phyloP scores from a whole-genome alignment of 2,329 filamentous ascomycete genomes.

The Rhynchosporium agropyri region DNA sequence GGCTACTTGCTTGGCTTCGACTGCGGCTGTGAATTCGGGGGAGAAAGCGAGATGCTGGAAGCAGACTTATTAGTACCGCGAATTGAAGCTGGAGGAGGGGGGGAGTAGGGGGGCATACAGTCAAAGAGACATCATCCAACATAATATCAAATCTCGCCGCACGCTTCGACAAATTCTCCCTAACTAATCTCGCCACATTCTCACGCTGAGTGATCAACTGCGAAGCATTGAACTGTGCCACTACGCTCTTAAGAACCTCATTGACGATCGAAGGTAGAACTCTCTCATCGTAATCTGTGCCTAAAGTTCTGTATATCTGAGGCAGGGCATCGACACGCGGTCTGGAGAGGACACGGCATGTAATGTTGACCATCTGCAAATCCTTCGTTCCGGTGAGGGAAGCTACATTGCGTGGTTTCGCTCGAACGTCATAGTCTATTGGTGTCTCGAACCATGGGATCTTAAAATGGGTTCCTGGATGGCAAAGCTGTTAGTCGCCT shows the following conservation, averaged over 20 bases:
- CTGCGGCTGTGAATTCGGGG: conserved; percentile 72
- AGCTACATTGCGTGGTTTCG: conserved; percentile 93
- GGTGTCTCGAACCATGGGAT: conserved; percentile 98
- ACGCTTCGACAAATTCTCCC: conserved; percentile 88
- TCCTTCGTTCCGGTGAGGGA: conserved; percentile 98
- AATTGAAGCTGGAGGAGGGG: neutral
- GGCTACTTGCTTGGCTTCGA: conserved; percentile 74
- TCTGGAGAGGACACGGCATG: conserved; percentile 95
- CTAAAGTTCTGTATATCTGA: conserved; percentile 95
- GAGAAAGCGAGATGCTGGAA: conserved; percentile 70
- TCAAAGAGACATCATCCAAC: conserved; percentile 95
- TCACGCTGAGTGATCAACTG: conserved; percentile 99
- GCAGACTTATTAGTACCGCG: neutral
- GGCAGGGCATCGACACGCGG: conserved; percentile 87
- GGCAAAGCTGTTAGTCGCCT: conserved; percentile 27
- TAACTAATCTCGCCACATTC: conserved; percentile 87
- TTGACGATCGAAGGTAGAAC: conserved; percentile 98
- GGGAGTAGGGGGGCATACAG: conserved; percentile 58
- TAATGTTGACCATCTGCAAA: conserved; percentile 99
- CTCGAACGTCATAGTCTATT: conserved; percentile 95
- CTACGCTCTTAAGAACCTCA: conserved; percentile 97
- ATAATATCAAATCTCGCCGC: conserved; percentile 97
- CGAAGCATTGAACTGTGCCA: conserved; percentile 97
- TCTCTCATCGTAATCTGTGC: conserved; percentile 94
- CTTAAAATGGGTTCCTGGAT: conserved; percentile 83